Evolutionary conservation across 768 basidiomycete species (phyloP).

Genomic region (Suillus alpinus): DNA sequence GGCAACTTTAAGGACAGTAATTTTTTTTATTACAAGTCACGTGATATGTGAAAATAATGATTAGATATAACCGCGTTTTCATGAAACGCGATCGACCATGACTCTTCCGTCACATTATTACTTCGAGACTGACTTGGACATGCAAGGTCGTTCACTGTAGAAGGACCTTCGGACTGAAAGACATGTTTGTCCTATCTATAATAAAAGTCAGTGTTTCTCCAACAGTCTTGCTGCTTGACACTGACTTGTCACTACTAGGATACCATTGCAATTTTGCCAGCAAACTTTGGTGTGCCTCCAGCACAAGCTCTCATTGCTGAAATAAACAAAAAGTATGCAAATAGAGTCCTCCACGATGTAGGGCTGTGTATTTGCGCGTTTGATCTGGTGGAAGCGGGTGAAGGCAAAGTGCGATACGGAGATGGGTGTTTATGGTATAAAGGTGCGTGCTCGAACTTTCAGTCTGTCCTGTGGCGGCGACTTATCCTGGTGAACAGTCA

Average conservation of each 20-base stretch:
- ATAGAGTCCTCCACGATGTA: conserved; percentile 84
- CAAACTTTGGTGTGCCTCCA: conserved; percentile 75
- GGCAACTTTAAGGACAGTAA: neutral
- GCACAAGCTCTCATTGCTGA: conserved; percentile 81
- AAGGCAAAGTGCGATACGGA: conserved; percentile 91
- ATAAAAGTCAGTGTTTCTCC: conserved; percentile 32
- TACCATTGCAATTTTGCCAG: conserved; percentile 84
- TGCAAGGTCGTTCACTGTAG: neutral
- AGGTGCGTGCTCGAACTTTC: conserved; percentile 45
- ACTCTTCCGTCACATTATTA: neutral
- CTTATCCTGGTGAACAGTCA: conserved; percentile 45
- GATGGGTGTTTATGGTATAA: conserved; percentile 96
- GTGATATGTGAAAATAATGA: neutral
- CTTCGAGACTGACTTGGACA: neutral
- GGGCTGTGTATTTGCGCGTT: conserved; percentile 91
- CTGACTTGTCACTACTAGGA: conserved; percentile 50
- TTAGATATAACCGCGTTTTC: conserved; percentile 1
- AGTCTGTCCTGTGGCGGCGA: neutral
- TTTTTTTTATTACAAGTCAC: conserved; percentile 3
- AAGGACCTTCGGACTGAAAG: neutral
- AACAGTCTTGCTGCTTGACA: neutral
- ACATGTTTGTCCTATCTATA: conserved; percentile 48
- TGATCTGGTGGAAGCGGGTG: conserved; percentile 81
- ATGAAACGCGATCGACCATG: neutral
- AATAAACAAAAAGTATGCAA: conserved; percentile 95